Base-by-base conservation (phyloP, 2,329 filamentous ascomycete genomes). In the Fusarium phyllophilum region DNA sequence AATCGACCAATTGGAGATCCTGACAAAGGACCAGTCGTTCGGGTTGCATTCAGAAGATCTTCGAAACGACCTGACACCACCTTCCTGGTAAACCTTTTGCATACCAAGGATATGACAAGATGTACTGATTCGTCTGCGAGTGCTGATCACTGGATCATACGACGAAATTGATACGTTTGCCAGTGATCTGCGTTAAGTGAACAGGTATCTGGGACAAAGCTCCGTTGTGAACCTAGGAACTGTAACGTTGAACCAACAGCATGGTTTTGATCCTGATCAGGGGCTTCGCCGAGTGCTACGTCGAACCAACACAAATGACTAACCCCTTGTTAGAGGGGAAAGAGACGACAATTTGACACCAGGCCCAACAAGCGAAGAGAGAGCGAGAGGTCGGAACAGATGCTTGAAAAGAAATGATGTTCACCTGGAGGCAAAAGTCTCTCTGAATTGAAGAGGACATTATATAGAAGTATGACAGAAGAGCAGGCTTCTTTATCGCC, bases 361-460 rank as follows among this genome's bases (percentile, higher is more conserved):
- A 38, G 24, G 20, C 2, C 2, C 33, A 54, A 22, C 24, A 22
- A 36, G 49, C 31, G n/a, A 52, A 11, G 17, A 20, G 8, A 36
- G 1, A 17, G 18, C 3, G 33, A 11, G 17, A 36, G 2, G 18
- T 12, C 3, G 1, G 12, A 26, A 7, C 2, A 22, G 8, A 12
- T 10, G 3, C 9, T 8, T 13, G 22, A 3, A 24, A 8, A 24
- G 42, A 26, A 45, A 20, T 1, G 4, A 14, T 1, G 17, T 13
- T 26, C 12, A 31, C 12, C 2, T 22, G 14, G n/a, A 31, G 6
- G 20, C 14, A 17, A 17, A 6, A 1, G 0, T 3, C 12, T 33
- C 5, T n/a, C 0, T 3, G 11, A 5, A 13, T 17, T 3, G 10
- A 17, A 18, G 8, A 2, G 13, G 1, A 8, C 22, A 15, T 15